Conservation (phyloP, 768 basidiomycete species). For the Trametes coccinea region DNA sequence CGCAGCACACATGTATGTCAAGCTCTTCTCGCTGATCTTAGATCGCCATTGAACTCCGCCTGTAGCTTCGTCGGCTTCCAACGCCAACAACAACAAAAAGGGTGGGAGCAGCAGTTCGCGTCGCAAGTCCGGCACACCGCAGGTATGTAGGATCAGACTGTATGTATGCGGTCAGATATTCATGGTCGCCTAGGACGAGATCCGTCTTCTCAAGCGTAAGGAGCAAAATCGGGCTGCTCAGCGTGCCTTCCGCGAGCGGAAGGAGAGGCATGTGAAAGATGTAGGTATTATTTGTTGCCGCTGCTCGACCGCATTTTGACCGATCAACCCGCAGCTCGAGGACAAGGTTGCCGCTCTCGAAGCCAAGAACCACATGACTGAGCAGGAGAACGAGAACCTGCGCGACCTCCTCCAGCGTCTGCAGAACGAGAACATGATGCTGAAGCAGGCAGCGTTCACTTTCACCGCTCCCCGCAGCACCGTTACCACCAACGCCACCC, state of each 20-base stretch:
- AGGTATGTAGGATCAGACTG: slow-evolving; percentile 12
- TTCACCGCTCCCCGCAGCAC: slow-evolving; percentile 65
- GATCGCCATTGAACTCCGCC: slow-evolving; percentile 4
- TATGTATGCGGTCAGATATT: background rate
- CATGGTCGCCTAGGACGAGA: slow-evolving; percentile 55
- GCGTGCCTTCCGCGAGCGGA: slow-evolving; percentile 94
- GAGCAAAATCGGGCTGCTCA: slow-evolving; percentile 98
- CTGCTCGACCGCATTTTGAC: background rate
- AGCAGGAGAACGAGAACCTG: slow-evolving; percentile 84
- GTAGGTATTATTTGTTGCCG: slow-evolving; percentile 49
- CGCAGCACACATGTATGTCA: slow-evolving; percentile 56
- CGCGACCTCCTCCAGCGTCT: slow-evolving; percentile 82
- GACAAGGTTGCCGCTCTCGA: slow-evolving; percentile 88
- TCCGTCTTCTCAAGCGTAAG: slow-evolving; percentile 82
- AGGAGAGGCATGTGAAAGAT: slow-evolving; percentile 96
- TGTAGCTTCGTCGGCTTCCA: slow-evolving; percentile 3
- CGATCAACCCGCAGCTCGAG: slow-evolving; percentile 61
- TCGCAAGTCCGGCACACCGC: slow-evolving; percentile 28
- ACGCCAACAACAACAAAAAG: slow-evolving; percentile 15
- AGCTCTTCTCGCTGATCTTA: slow-evolving; percentile 1
- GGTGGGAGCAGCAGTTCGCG: slow-evolving; percentile 17
- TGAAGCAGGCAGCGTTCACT: slow-evolving; percentile 83
- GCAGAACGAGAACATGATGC: slow-evolving; percentile 81
- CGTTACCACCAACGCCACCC: slow-evolving; percentile 16
- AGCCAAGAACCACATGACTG: slow-evolving; percentile 70